Evolutionary conservation across 768 basidiomycete genomes (phyloP), one percentile per base, ranked within the genome.

Genomic region (Trametes sanguinea): DNA sequence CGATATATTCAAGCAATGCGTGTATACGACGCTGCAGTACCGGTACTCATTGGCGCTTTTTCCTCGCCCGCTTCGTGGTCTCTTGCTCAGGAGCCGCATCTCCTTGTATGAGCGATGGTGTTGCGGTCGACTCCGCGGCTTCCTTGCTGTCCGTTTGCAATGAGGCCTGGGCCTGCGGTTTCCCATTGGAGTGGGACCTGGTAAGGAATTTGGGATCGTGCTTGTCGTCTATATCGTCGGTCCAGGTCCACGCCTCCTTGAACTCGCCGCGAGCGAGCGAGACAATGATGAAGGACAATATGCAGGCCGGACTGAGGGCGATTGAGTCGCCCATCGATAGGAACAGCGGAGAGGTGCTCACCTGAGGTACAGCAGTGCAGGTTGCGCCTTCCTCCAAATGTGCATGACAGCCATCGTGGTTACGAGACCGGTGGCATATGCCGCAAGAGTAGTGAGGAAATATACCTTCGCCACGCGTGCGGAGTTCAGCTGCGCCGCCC

Each of bases 341-440:
- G n/a, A 30, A 9, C 27, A 17, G 44, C 1, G 11, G 10, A 14
- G 16, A 37, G 40, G 22, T 42, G 58, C 83, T 69, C 67, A 90
- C 90, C 89, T 90, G 64, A 99, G 82, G 75, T 98, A 99, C 47
- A 99, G 77, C 57, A 99, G 76, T 2, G 96, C 96, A 1, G 96
- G 96, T 68, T 99, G 96, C 3, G 92, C 94, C 6, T 80, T 81
- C 35, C 80, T 78, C 67, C 85, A 88, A 43, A 75, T 69, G 69
- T 96, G 92, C 94, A 97, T 94, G 27, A 95, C 90, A 0, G 73
- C 69, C 85, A 97, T 93, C 7, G 95, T 95, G 13, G 79, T 80
- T 16, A 78, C 73, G 35, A 98, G 82, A 2, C 93, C 95, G 39
- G 78, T 57, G 22, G 88, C 75, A 74, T 98, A 98, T 27, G 88